These are phyloP conservation scores for Lathyrus oleraceus DNA, from an alignment of 306 rosid genomes.

Conservation along the genomic window DNA sequence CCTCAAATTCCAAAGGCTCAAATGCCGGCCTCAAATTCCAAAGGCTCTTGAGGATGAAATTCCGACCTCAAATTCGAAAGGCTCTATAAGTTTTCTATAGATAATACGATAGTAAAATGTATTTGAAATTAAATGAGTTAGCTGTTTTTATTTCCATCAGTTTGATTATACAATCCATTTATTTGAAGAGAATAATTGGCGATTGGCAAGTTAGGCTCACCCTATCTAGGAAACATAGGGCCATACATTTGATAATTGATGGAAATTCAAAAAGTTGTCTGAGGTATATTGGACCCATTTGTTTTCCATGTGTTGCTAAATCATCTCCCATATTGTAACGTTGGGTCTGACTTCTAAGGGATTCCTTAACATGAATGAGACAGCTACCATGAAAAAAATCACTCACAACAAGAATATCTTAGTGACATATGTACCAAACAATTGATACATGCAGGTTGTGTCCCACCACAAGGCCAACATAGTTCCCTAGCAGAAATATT, in stretches of 20 bases:
- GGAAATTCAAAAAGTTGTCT: neutral
- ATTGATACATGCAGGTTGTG: neutral
- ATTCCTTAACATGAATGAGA: neutral
- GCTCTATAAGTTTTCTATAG: too few species aligned
- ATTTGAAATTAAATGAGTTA: neutral
- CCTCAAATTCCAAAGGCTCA: too few species aligned
- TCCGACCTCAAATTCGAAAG: too few species aligned
- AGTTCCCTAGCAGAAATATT: neutral
- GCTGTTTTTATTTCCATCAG: neutral
- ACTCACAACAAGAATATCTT: neutral
- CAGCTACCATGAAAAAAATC: neutral
- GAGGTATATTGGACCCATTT: slow-evolving; percentile 12
- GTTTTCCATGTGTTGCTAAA: neutral
- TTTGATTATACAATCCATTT: neutral
- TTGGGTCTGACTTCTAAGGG: neutral
- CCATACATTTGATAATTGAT: neutral
- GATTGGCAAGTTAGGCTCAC: neutral
- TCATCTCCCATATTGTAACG: neutral
- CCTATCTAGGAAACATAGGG: slow-evolving; percentile 14
- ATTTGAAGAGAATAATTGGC: neutral
- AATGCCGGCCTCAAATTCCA: too few species aligned
- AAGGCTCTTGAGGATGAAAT: too few species aligned
- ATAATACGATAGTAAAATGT: too few species aligned
- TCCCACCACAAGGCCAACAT: neutral
- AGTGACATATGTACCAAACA: neutral